These are phyloP conservation scores for Aegilops umbellulata DNA, from an alignment of 176 grass and related monocot genomes.

Conservation along the genomic window DNA sequence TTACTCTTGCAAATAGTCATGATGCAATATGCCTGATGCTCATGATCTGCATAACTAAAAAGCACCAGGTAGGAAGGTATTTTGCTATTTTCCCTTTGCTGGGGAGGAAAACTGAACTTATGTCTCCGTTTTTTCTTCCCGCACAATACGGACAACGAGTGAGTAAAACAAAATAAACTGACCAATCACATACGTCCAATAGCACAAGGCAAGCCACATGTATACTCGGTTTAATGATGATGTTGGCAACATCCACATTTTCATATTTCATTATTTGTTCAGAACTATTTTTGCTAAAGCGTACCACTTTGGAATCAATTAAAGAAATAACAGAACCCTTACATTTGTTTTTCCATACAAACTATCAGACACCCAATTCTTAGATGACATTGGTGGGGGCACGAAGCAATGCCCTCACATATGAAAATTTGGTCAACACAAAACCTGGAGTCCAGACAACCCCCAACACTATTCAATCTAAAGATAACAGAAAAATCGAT, in stretches of 20 bases:
- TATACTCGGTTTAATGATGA: neutral
- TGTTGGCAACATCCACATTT: neutral
- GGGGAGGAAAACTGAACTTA: neutral
- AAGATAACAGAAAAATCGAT: no score
- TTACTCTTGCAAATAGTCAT: conserved; percentile 60
- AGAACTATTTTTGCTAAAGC: neutral
- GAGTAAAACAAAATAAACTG: neutral
- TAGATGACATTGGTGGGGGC: neutral
- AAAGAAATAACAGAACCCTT: neutral
- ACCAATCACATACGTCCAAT: neutral
- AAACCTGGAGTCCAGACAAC: no score
- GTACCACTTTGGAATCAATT: neutral
- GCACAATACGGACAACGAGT: neutral
- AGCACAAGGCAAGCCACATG: neutral
- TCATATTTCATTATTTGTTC: neutral
- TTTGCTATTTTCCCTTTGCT: neutral
- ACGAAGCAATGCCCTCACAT: neutral
- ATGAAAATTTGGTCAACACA: no score
- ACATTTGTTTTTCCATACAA: neutral
- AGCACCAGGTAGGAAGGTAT: conserved; percentile 76
- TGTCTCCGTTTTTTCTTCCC: neutral
- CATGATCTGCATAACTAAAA: conserved; percentile 84
- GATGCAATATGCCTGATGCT: conserved; percentile 87
- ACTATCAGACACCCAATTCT: neutral
- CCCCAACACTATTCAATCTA: no score